Base-by-base conservation (phyloP, 2,329 filamentous ascomycete species). In the Sarocladium oryzae region DNA sequence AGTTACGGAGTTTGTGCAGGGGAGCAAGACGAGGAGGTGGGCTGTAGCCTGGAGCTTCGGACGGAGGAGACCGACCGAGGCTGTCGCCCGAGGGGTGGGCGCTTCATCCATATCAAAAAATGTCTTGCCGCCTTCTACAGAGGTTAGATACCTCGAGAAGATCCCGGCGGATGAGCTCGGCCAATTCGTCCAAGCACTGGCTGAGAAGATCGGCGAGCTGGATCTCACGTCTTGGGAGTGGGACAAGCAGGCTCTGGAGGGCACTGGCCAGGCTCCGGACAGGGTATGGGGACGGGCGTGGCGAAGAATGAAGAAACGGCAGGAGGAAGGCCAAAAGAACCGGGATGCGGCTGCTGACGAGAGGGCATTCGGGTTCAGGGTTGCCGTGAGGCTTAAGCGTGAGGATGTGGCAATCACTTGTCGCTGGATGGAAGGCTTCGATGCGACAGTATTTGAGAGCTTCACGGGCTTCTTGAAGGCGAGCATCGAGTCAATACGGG, bases 21-120 rank as follows among this genome's bases (percentile, higher is more conserved):
- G 88, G 0, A 81, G 70, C 43, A 86, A 83, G 63, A 97, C 93
- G 26, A 82, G 84, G 50, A 75, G 93, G 16, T 97, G 92, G 91
- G 89, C 84, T 1, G 69, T 97, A 2, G 93, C 79, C 0, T 99
- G 93, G 93, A 95, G 87, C 60, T 96, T 89, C 69, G 70, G 72
- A 2, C 73, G 79, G 49, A 72, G 80, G 61, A 75, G 91, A 41
- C 89, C 91, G 2, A 64, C 71, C 4, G 64, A 73, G 52, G 58
- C 63, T 37, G 66, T 74, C 36, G 71, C 75, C 20, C 62, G 77
- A 41, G 74, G 73, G 0, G 65, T 74, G 49, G 69, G 68, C 50
- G 66, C 69, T 7, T 15, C 21, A 2, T 60, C 65, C 0, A 40
- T 61, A 2, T 66, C 69, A 40, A 76, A 66, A 54, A 71, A 63